These are phyloP conservation scores for Dentipellis fragilis DNA, from an alignment of 768 basidiomycete species.

Conservation along the genomic window DNA sequence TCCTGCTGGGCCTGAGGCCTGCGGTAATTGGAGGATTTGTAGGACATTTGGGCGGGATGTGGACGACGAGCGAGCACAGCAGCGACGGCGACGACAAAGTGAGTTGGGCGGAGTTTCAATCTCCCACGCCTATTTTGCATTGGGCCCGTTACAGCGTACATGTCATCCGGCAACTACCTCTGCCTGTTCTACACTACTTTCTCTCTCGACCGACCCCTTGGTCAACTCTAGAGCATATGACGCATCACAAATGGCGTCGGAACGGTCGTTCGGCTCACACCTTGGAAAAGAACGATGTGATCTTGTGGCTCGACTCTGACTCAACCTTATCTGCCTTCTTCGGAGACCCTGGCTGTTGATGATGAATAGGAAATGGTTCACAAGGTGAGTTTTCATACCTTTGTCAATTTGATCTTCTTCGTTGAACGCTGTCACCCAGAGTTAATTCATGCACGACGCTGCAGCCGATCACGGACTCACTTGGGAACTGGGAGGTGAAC, in stretches of 20 bases:
- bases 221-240: background rate
- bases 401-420: background rate
- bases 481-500: background rate
- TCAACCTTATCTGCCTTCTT: conserved; percentile 2
- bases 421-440: background rate
- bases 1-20: conserved; percentile 17
- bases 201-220: background rate
- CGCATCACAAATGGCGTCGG: background rate
- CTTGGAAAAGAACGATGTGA: conserved; percentile 14
- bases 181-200: background rate
- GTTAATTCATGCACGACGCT: background rate
- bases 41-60: conserved; percentile 1
- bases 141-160: background rate
- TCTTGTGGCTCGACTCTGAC: conserved; percentile 6
- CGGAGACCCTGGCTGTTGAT: background rate
- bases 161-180: background rate
- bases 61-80: background rate
- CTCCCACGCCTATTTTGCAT: background rate
- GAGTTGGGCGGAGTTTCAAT: background rate
- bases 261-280: background rate
- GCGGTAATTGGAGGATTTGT: conserved; percentile 22
- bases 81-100: background rate
- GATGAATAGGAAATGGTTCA: no score
- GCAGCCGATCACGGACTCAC: background rate
- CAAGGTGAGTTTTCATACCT: background rate